Evolutionary conservation across 108 stramenopile genomes (phyloP).

Genomic region (Cyclotella baltica): DNA sequence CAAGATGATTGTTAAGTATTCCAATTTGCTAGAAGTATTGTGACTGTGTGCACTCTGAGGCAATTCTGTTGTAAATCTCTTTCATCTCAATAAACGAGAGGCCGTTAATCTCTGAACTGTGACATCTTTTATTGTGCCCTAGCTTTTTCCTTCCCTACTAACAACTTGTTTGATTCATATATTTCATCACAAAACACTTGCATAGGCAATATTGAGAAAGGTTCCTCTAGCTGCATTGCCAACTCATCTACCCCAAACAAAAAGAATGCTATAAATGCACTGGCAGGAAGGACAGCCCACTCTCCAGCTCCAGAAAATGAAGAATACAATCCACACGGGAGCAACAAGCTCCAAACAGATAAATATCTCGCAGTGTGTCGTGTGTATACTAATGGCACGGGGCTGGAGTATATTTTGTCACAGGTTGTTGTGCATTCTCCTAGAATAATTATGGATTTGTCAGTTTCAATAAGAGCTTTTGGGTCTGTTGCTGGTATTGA

Average conservation of each 20-base stretch:
- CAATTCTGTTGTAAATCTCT: too few relatives aligned
- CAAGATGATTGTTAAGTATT: too few relatives aligned
- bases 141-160: conserved; percentile 6
- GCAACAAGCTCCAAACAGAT: conserved; percentile 55
- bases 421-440: conserved; percentile 46
- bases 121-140: too few relatives aligned
- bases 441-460: conserved; percentile 57
- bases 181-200: conserved; percentile 52
- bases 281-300: conserved; percentile 56
- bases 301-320: conserved; percentile 27
- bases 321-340: conserved; percentile 71
- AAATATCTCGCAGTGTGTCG: conserved; percentile 80
- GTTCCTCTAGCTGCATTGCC: conserved; percentile 79
- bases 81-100: too few relatives aligned
- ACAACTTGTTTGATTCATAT: not conserved
- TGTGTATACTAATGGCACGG: conserved; percentile 67
- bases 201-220: conserved; percentile 79
- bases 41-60: too few relatives aligned
- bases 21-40: too few relatives aligned
- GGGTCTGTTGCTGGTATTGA: conserved; percentile 48
- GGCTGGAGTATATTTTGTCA: conserved; percentile 63
- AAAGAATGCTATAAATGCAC: conserved; percentile 50
- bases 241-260: conserved; percentile 80
- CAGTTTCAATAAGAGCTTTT: conserved; percentile 55
- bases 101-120: too few relatives aligned